Percentiles rank a stretch among this genome's conserved stretches.
These are phyloP conservation scores for Hymenoscyphus occultus DNA, from an alignment of 2,329 filamentous ascomycete species.

Conservation along the genomic window DNA sequence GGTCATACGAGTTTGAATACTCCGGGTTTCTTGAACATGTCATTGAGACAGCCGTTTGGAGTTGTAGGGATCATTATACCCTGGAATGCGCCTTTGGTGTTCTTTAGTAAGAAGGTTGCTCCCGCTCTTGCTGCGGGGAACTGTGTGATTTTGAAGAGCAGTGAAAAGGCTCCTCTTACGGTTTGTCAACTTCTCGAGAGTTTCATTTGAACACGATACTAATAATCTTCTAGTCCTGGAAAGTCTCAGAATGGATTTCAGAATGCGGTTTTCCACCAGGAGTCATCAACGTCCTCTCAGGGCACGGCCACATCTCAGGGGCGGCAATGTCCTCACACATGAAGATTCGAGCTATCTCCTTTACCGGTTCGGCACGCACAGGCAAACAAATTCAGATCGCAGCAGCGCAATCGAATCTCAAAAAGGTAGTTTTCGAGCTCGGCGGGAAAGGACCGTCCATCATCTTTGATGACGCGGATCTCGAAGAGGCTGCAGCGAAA, in stretches of 20 bases:
- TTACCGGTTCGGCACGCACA: slow-evolving; percentile 70
- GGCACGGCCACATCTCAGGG: slow-evolving; percentile 39
- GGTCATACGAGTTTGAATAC: slow-evolving; percentile 36
- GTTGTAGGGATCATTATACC: slow-evolving; percentile 53
- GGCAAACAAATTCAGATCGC: slow-evolving; percentile 69
- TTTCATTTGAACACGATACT: slow-evolving; percentile 20
- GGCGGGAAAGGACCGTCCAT: slow-evolving; percentile 62
- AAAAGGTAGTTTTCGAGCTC: slow-evolving; percentile 61
- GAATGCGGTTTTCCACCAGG: slow-evolving; percentile 37
- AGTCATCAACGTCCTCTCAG: slow-evolving; percentile 41
- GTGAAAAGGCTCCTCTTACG: slow-evolving; percentile 52
- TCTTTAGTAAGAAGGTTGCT: slow-evolving; percentile 53
- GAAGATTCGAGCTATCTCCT: slow-evolving; percentile 48
- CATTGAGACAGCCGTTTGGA: slow-evolving; percentile 51
- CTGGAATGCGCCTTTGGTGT: slow-evolving; percentile 52
- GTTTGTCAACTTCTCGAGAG: slow-evolving; percentile 56
- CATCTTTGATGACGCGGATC: slow-evolving; percentile 60
- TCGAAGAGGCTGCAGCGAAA: slow-evolving; percentile 25
- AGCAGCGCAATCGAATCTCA: slow-evolving; percentile 55
- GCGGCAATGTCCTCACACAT: slow-evolving; percentile 34
- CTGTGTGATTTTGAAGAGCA: slow-evolving; percentile 40
- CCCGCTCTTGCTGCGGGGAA: slow-evolving; percentile 59
- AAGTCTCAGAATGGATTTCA: slow-evolving; percentile 37
- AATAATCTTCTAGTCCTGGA: slow-evolving; percentile 39
- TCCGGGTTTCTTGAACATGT: slow-evolving; percentile 55